Evolutionary conservation across 768 basidiomycete genomes (phyloP), one percentile per base, ranked within the genome.

Genomic region (Agaricus blazei): DNA sequence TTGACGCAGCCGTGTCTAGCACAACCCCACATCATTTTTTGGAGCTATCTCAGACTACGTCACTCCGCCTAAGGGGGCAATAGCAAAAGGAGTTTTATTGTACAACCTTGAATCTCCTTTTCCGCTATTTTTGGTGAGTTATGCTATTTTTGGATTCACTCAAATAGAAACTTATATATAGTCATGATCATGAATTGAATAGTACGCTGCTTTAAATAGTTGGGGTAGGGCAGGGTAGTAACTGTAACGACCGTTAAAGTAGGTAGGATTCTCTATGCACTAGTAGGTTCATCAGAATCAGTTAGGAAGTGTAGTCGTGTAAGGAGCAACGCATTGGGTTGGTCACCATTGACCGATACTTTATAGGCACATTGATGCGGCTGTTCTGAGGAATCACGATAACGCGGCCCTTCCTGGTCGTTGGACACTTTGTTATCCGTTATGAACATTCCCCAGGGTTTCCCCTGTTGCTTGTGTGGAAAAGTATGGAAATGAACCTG

Each of bases 371-470:
- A 56, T 24, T 43, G 54, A 8, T 34, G 41, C 9, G 47, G 41
- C 31, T 48, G 48, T 29, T 43, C 41, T 38, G 41, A 37, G 15
- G 54, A 23, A n/a, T 56, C 54, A 36, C 19, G 28, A 6, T 56
- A 56, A 43, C 36, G 41, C 29, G 54, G 54, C 19, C 54, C 54
- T 19, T 42, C 54, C 9, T 56, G 67, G 37, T 73, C 75, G 3
- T 67, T 67, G 9, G 72, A 63, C 8, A 73, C 62, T 12, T 79
- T 74, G 0, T 73, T 76, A 65, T 85, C 79, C 48, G 80, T 78
- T 2, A 82, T 81, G 65, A 89, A 90, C 14, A 76, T 76, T 6
- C 90, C 90, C 90, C 90, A 93, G 1, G 83, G 79, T 43, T 82
- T 77, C 3, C 84, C 83, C 29, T 64, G 62, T 54, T 69, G 15